Conservation (phyloP, 345 rosid genomes). For the Xanthoceras sorbifolium region DNA sequence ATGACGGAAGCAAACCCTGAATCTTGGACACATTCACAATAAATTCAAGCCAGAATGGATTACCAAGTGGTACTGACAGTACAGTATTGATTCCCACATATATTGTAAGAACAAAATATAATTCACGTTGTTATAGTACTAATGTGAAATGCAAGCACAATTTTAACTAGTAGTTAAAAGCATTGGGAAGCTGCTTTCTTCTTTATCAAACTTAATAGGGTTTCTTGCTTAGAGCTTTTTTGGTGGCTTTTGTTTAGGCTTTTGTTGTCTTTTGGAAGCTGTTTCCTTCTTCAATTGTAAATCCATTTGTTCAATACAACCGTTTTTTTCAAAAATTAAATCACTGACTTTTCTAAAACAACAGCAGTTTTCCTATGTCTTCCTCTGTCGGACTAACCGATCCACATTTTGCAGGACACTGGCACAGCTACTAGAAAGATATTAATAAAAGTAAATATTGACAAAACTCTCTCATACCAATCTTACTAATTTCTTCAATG, state of each 20-base stretch:
- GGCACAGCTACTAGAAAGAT: not conserved
- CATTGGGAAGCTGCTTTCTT: too few relatives aligned
- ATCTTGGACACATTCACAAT: not conserved
- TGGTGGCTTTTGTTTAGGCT: too few relatives aligned
- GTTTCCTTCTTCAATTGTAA: too few relatives aligned
- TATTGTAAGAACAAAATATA: not conserved
- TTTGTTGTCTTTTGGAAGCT: too few relatives aligned
- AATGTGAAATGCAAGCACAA: not conserved
- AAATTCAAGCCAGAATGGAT: not conserved
- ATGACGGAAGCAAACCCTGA: not conserved
- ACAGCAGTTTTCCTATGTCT: not conserved
- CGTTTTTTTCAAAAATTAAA: not conserved
- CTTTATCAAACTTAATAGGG: too few relatives aligned
- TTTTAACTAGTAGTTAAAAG: too few relatives aligned
- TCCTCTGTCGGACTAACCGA: not conserved
- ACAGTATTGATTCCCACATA: not conserved
- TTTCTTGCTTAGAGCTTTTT: too few relatives aligned
- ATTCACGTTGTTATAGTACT: not conserved
- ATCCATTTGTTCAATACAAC: too few relatives aligned
- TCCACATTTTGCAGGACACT: not conserved
- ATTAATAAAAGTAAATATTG: not conserved
- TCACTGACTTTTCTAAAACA: not conserved
- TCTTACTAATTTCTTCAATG: too few relatives aligned
- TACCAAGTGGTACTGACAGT: not conserved
- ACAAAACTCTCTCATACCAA: not conserved